phyloP scores from a whole-genome alignment of 768 basidiomycete species.

The Lactifluus echinatus region DNA sequence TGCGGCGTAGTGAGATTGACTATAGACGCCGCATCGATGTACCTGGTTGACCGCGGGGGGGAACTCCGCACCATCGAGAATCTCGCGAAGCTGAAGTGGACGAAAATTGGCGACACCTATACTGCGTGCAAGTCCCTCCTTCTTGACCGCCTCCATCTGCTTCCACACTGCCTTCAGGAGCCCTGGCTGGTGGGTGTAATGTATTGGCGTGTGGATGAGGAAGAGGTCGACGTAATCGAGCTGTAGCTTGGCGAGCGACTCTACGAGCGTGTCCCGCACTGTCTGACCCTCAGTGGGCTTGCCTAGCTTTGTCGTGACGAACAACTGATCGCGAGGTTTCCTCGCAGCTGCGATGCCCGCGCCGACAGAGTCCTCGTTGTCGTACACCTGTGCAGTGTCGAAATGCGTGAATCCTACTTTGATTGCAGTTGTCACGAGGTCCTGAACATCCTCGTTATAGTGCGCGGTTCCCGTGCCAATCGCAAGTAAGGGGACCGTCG shows the following conservation, averaged over 20 bases:
- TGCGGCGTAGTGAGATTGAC: too few relatives aligned
- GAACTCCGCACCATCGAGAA: slow-evolving; percentile 37
- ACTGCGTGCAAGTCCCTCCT: slow-evolving; percentile 32
- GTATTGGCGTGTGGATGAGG: slow-evolving; percentile 34
- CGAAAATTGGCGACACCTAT: slow-evolving; percentile 53
- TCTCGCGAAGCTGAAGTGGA: slow-evolving; percentile 33
- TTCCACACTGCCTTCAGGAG: slow-evolving; percentile 35
- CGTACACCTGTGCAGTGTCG: slow-evolving; percentile 34
- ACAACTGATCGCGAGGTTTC: slow-evolving; percentile 33
- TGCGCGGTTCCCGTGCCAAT: slow-evolving; percentile 34
- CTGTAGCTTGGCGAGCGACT: slow-evolving; percentile 34
- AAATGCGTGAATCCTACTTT: slow-evolving; percentile 31
- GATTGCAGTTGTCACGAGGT: slow-evolving; percentile 27
- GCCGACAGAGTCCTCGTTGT: slow-evolving; percentile 33
- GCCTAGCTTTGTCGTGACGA: slow-evolving; percentile 36
- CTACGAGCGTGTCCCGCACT: slow-evolving; percentile 31
- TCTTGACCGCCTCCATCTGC: slow-evolving; percentile 34
- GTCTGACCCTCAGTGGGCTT: slow-evolving; percentile 26
- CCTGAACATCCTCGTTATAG: slow-evolving; percentile 25
- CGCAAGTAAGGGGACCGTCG: slow-evolving; percentile 30
- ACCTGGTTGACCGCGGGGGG: slow-evolving; percentile 50
- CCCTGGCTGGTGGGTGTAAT: slow-evolving; percentile 17
- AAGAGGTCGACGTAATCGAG: slow-evolving; percentile 37
- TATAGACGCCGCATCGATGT: neutral
- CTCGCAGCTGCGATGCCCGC: slow-evolving; percentile 28